phyloP scores from a whole-genome alignment of 129 eudicot genomes.

The Lactuca sativa region DNA sequence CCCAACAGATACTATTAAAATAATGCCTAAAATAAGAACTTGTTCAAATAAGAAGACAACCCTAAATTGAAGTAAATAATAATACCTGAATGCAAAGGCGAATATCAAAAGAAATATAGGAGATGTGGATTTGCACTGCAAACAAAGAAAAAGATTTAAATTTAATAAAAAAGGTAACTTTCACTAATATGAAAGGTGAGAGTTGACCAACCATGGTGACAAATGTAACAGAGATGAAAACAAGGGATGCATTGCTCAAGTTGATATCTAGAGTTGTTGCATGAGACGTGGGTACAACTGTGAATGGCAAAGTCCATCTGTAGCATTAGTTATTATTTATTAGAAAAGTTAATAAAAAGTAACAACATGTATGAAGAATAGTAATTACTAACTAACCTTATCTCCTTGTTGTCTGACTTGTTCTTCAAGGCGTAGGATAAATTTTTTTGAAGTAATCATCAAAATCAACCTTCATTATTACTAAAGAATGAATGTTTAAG shows the following conservation, averaged over 20 bases:
- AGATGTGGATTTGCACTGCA: conserved; percentile 97
- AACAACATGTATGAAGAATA: conserved; percentile 11
- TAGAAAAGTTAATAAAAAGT: conserved; percentile 51
- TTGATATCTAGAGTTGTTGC: conserved; percentile 96
- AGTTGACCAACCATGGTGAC: conserved; percentile 88
- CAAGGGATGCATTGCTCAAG: conserved; percentile 97
- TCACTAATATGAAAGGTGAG: conserved; percentile 20
- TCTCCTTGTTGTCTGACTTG: too few species aligned
- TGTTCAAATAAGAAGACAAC: not conserved
- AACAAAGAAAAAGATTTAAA: conserved; percentile 19
- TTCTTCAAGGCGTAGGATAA: too few species aligned
- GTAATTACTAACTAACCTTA: too few species aligned
- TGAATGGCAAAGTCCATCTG: conserved; percentile 91
- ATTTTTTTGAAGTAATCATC: too few species aligned
- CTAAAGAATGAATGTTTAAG: too few species aligned
- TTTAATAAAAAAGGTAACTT: not conserved
- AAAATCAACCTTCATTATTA: too few species aligned
- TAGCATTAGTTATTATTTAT: conserved; percentile 93
- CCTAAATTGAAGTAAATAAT: conserved; percentile 8
- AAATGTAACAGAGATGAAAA: conserved; percentile 92
- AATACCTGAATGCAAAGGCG: conserved; percentile 98
- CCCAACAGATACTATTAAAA: too few species aligned
- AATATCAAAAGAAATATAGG: conserved; percentile 93
- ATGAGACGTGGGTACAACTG: conserved; percentile 95
- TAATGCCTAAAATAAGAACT: too few species aligned